Conservation (phyloP, 768 basidiomycete species). For the Fistulinella prunicolor region DNA sequence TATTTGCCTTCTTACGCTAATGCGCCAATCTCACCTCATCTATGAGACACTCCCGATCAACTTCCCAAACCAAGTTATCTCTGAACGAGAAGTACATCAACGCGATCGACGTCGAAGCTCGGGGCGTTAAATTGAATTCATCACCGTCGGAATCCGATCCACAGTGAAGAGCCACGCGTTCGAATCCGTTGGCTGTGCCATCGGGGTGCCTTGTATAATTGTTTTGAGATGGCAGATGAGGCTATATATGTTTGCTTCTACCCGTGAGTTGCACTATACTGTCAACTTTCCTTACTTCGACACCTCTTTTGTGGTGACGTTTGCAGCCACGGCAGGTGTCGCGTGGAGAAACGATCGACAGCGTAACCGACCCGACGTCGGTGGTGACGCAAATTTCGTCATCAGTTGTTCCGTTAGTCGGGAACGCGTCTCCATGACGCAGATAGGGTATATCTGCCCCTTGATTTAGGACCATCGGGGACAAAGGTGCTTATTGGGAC, state of each 20-base stretch:
- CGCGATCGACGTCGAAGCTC: conserved; percentile 26
- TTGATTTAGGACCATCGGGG: neutral
- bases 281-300: conserved; percentile 12
- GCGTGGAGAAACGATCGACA: neutral
- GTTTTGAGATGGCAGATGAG: conserved; percentile 8
- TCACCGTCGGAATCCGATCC: conserved; percentile 16
- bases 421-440: neutral
- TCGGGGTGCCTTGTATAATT: conserved; percentile 16
- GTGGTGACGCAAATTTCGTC: neutral
- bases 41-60: conserved; percentile 9
- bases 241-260: conserved; percentile 14
- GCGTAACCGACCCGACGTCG: neutral
- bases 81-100: conserved; percentile 18
- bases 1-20: conserved; percentile 6
- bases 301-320: neutral
- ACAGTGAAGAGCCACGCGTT: conserved; percentile 16
- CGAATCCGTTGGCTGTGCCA: conserved; percentile 22
- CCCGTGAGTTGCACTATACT: conserved; percentile 2
- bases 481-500: neutral
- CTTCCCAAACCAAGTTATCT: conserved; percentile 20
- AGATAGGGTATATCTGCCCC: neutral
- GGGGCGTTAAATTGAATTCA: conserved; percentile 9
- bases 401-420: neutral
- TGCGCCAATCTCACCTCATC: conserved; percentile 11
- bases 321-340: neutral